phyloP scores from a whole-genome alignment of 2,329 filamentous ascomycete species.

The Diaporthe destruens region DNA sequence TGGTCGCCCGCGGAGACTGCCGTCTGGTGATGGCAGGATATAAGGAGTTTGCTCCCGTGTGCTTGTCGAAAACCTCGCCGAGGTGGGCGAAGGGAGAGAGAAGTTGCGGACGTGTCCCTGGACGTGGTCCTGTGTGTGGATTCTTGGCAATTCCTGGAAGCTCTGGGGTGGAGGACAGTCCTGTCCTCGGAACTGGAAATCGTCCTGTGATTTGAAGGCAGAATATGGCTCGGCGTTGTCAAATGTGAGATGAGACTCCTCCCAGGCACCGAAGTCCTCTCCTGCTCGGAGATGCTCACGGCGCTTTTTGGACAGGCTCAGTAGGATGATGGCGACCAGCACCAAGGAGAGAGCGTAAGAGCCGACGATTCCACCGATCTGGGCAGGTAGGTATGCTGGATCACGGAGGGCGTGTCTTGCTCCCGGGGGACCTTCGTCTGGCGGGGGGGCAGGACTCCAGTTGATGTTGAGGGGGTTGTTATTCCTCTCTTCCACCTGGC shows the following conservation, averaged over 20 bases:
- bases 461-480: conserved; percentile 61
- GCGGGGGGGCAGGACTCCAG: conserved; percentile 68
- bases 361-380: conserved; percentile 86
- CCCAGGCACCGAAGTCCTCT: conserved; percentile 61
- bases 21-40: conserved; percentile 60
- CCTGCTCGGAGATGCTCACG: conserved; percentile 65
- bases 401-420: conserved; percentile 72
- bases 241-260: conserved; percentile 58
- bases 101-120: conserved; percentile 60
- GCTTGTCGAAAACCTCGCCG: conserved; percentile 47
- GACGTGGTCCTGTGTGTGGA: conserved; percentile 53
- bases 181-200: conserved; percentile 43
- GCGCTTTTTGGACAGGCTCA: conserved; percentile 70
- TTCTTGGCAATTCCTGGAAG: conserved; percentile 50
- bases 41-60: conserved; percentile 52
- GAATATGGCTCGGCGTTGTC: conserved; percentile 43
- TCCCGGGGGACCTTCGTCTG: conserved; percentile 70
- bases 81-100: conserved; percentile 63
- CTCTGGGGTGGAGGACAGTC: conserved; percentile 41
- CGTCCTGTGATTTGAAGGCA: conserved; percentile 47
- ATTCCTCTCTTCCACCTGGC: conserved; percentile 43
- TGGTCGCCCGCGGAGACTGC: conserved; percentile 62
- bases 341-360: conserved; percentile 85
- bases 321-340: conserved; percentile 75
- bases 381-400: conserved; percentile 76